Conservation (phyloP, 2,329 filamentous ascomycete species). For the Remersonia thermophila region DNA sequence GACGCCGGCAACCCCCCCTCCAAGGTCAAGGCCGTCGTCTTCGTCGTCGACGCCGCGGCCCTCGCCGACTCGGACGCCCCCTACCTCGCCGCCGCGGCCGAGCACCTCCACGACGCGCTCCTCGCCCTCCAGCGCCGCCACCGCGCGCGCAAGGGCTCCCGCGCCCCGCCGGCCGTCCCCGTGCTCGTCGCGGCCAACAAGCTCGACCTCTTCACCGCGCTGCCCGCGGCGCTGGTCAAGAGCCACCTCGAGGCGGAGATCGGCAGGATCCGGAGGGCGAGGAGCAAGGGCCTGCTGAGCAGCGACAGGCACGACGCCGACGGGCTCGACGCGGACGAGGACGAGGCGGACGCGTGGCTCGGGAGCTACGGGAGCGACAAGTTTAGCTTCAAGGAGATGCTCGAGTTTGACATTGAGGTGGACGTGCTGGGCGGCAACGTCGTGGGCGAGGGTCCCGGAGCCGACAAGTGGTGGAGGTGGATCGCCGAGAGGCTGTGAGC, state of each 20-base stretch:
- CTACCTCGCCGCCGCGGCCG: slow-evolving; percentile 56
- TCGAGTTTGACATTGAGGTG: slow-evolving; percentile 69
- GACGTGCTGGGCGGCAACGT: slow-evolving; percentile 68
- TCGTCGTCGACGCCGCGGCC: slow-evolving; percentile 74
- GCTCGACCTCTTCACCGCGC: slow-evolving; percentile 84
- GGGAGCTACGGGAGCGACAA: slow-evolving; percentile 66
- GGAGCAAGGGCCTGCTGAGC: slow-evolving; percentile 61
- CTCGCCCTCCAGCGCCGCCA: slow-evolving; percentile 62
- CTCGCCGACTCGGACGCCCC: slow-evolving; percentile 42
- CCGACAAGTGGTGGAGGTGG: slow-evolving; percentile 85
- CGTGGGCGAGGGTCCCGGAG: slow-evolving; percentile 50
- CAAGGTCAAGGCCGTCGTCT: slow-evolving; percentile 63
- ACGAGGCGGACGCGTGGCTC: slow-evolving; percentile 73
- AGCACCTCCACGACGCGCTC: slow-evolving; percentile 83
- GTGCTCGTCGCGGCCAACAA: slow-evolving; percentile 90
- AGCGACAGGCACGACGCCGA: slow-evolving; percentile 46
- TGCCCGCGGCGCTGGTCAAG: slow-evolving; percentile 67
- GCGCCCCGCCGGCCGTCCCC: slow-evolving; percentile 45
- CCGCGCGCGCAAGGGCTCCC: slow-evolving; percentile 15
- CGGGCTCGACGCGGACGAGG: slow-evolving; percentile 50
- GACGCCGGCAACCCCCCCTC: slow-evolving; percentile 15
- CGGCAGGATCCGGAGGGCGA: slow-evolving; percentile 60
- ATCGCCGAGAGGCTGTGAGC: slow-evolving; percentile 60
- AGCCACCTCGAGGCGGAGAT: slow-evolving; percentile 69
- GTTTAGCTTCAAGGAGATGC: slow-evolving; percentile 72